Percentiles rank a stretch among this genome's conserved stretches.
These are phyloP conservation scores for Mycena leptocephala DNA, from an alignment of 768 basidiomycete genomes.

Conservation along the genomic window DNA sequence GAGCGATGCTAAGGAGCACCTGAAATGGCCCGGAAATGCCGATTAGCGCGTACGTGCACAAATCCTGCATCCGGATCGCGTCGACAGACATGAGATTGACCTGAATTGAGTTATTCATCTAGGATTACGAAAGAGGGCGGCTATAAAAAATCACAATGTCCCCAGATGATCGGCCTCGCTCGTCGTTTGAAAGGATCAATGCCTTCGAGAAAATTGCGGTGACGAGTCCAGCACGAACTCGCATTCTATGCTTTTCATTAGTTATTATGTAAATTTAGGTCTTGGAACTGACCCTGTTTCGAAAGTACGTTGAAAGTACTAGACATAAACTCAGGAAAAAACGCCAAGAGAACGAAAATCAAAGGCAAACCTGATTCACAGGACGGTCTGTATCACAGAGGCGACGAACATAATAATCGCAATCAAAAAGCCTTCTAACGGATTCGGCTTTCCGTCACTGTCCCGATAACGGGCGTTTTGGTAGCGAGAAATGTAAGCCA, in stretches of 20 bases:
- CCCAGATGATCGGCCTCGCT: constrained; percentile 85
- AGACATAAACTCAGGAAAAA: neutral
- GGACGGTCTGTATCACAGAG: constrained; percentile 84
- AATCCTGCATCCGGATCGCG: constrained; percentile 83
- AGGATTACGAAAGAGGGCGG: neutral
- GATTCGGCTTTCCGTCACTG: constrained; percentile 51
- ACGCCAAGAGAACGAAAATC: neutral
- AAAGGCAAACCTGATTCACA: constrained; percentile 76
- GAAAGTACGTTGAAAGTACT: constrained; percentile 91
- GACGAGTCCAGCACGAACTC: constrained; percentile 92
- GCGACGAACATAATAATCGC: constrained; percentile 86
- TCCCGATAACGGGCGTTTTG: constrained; percentile 64
- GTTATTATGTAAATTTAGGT: neutral
- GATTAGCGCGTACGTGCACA: constrained; percentile 89
- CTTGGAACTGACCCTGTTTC: constrained; percentile 71
- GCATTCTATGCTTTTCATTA: constrained; percentile 70
- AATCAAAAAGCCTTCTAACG: constrained; percentile 82
- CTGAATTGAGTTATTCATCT: neutral
- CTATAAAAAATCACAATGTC: constrained; percentile 77
- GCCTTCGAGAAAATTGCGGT: constrained; percentile 91
- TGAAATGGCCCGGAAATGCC: constrained; percentile 90
- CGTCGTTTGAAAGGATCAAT: constrained; percentile 89
- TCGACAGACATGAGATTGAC: constrained; percentile 92
- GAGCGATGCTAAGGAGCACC: constrained; percentile 51
- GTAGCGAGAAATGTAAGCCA: constrained; percentile 88